Percentiles rank a stretch among this genome's conserved stretches.
Conservation (phyloP, 1,139 yeast genomes). For the Protomyces macrosporus region DNA sequence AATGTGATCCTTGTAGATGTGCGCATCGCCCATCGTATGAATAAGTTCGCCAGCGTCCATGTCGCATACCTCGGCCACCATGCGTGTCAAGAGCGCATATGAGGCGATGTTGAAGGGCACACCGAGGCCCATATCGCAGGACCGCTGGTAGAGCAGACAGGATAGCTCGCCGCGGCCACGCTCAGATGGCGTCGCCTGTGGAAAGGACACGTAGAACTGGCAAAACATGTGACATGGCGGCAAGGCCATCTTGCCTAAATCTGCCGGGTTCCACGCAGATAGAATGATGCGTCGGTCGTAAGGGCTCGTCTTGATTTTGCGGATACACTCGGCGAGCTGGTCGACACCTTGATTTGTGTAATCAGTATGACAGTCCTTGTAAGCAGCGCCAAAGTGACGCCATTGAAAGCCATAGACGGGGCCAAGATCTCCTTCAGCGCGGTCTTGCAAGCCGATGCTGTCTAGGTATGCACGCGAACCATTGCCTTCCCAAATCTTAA, state of each 20-base stretch:
- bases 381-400: constrained; percentile 97
- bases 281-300: constrained; percentile 88
- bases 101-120: constrained; percentile 98
- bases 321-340: constrained; percentile 74
- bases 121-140: constrained; percentile 99
- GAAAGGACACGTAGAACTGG: constrained; percentile 86
- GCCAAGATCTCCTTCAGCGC: constrained; percentile 92
- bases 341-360: constrained; percentile 85
- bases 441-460: constrained; percentile 66
- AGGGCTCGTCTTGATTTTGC: constrained; percentile 78
- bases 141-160: constrained; percentile 87
- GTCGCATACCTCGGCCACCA: constrained; percentile 91
- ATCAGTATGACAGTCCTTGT: constrained; percentile 77
- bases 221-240: constrained; percentile 98
- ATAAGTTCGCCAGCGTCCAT: constrained; percentile 93
- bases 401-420: constrained; percentile 99
- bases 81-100: constrained; percentile 80
- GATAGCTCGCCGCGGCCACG: constrained; percentile 60
- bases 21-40: constrained; percentile 96
- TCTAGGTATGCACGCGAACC: constrained; percentile 93
- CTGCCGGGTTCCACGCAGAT: constrained; percentile 99
- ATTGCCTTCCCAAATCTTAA: constrained; percentile 97
- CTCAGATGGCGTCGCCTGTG: constrained; percentile 40
- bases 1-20: constrained; percentile 84
- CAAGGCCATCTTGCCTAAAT: constrained; percentile 84